phyloP scores from a whole-genome alignment of 768 basidiomycete genomes.

The Pleurotus platypus region DNA sequence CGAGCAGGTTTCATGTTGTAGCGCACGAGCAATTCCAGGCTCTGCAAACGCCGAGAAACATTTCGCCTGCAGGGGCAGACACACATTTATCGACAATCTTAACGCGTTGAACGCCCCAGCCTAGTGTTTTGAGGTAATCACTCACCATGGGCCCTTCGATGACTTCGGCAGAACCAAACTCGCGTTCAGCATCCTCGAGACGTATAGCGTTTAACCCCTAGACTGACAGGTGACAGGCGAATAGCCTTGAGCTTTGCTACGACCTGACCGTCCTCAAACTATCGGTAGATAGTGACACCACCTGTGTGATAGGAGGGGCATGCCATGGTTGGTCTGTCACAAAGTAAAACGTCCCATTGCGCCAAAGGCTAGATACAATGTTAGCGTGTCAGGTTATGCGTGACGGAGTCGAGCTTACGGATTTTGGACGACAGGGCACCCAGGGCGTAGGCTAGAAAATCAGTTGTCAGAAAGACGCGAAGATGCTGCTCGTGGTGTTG shows the following conservation, averaged over 20 bases:
- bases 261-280: neutral
- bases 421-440: neutral
- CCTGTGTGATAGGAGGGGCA: neutral
- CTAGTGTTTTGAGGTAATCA: neutral
- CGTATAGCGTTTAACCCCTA: neutral
- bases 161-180: neutral
- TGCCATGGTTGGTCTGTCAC: conserved; percentile 5
- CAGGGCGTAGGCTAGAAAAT: neutral
- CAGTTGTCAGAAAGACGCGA: neutral
- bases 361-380: neutral
- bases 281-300: neutral
- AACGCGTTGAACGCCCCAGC: too few species aligned
- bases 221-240: neutral
- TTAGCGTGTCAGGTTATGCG: neutral
- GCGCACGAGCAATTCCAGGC: conserved; percentile 39
- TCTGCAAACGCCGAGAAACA: neutral
- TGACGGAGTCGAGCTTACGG: neutral
- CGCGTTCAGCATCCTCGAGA: neutral
- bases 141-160: conserved; percentile 2
- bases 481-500: neutral
- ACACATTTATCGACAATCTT: neutral
- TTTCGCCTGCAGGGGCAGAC: neutral
- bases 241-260: neutral
- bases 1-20: conserved; percentile 60
- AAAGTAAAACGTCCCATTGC: neutral